These are phyloP conservation scores for Gardenia jasminoides DNA, from an alignment of 257 asterid genomes.

Conservation along the genomic window DNA sequence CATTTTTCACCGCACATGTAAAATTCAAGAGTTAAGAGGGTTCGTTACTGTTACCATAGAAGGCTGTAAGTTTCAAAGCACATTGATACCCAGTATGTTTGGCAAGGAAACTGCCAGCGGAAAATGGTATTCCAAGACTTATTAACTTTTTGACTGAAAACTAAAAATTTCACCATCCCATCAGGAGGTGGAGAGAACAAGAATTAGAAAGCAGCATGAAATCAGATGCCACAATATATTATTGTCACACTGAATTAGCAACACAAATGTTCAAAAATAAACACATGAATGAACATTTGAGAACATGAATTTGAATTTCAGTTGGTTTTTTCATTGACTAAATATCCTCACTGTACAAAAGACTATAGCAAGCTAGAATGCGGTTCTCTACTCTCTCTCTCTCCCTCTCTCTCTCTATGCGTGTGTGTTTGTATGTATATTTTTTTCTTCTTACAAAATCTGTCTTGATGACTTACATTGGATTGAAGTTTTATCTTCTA, in stretches of 20 bases:
- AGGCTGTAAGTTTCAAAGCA: not conserved
- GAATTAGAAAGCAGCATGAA: not conserved
- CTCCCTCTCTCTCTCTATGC: not conserved
- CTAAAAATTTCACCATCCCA: not conserved
- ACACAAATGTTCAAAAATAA: not conserved
- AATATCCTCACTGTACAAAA: not conserved
- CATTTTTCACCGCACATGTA: not conserved
- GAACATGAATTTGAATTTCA: not conserved
- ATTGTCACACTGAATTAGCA: not conserved
- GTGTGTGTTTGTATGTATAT: not conserved
- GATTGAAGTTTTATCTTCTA: slow-evolving; percentile 36
- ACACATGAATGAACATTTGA: slow-evolving; percentile 1
- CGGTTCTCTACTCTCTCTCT: not conserved
- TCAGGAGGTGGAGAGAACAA: not conserved
- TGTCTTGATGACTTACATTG: slow-evolving; percentile 8
- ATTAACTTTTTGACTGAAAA: not conserved
- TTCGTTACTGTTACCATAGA: no score
- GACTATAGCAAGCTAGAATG: slow-evolving; percentile 1
- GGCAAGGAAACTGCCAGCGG: not conserved
- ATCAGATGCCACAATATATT: not conserved
- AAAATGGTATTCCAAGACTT: not conserved
- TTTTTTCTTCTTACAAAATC: not conserved
- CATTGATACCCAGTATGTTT: not conserved
- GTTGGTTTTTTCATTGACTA: not conserved
- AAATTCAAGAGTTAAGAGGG: no score